phyloP scores from a whole-genome alignment of 495 filamentous ascomycete species.

The Amphirosellinia nigrospora region DNA sequence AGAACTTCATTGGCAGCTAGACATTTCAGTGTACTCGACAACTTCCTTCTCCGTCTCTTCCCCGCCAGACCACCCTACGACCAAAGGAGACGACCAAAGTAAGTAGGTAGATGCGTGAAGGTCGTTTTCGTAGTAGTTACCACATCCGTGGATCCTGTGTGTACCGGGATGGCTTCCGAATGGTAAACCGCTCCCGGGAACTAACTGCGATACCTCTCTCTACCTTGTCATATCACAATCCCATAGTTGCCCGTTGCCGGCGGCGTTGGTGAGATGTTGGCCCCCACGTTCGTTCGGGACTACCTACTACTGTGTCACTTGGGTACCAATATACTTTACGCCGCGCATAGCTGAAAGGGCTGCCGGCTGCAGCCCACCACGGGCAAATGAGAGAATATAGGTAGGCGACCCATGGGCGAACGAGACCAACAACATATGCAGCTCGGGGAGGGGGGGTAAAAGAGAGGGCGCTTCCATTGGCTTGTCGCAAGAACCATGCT shows the following conservation, averaged over 20 bases:
- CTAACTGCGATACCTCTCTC: not conserved
- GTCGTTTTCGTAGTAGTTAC: not conserved
- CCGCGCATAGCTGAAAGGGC: constrained; percentile 1
- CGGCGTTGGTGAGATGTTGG: not conserved
- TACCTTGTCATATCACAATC: not conserved
- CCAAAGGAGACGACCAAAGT: not conserved
- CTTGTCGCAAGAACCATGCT: not conserved
- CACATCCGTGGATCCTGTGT: not conserved
- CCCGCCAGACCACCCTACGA: not conserved
- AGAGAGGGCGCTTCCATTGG: not conserved
- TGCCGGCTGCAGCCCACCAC: constrained; percentile 16
- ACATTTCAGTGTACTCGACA: not conserved
- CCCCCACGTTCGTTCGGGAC: constrained; percentile 15
- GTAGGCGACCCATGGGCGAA: not conserved
- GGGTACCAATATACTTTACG: not conserved
- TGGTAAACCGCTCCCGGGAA: constrained; percentile 1
- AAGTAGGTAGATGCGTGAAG: not conserved
- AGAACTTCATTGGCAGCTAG: not conserved
- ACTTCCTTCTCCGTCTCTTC: not conserved
- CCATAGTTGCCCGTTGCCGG: constrained; percentile 9
- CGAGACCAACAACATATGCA: not conserved
- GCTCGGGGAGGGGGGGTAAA: too few species aligned
- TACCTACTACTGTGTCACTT: not conserved
- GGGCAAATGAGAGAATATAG: constrained; percentile 8
- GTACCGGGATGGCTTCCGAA: constrained; percentile 20